phyloP scores from a whole-genome alignment of 2,329 filamentous ascomycete species.

The Fusarium sp. region DNA sequence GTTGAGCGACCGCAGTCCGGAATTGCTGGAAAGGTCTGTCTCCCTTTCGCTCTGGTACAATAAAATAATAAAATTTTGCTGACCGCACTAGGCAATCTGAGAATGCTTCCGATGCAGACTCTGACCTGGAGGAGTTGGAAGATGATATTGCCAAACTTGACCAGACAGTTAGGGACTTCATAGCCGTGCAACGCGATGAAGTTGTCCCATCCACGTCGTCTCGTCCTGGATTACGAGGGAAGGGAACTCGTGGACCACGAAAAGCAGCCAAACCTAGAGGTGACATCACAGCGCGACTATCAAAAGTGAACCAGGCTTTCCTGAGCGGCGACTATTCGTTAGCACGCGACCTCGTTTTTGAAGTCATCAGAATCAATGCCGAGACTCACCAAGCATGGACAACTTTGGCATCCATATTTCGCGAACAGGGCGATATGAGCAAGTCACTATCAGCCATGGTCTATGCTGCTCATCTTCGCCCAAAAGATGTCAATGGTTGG shows the following conservation, averaged over 20 bases:
- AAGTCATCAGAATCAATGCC: slow-evolving; percentile 75
- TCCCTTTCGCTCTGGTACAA: background rate
- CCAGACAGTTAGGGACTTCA: slow-evolving; percentile 55
- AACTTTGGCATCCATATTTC: slow-evolving; percentile 69
- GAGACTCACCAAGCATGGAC: slow-evolving; percentile 75
- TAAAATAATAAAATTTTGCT: slow-evolving; percentile 2
- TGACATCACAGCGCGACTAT: slow-evolving; percentile 76
- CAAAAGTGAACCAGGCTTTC: slow-evolving; percentile 75
- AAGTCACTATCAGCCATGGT: slow-evolving; percentile 70
- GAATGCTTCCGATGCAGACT: slow-evolving; percentile 56
- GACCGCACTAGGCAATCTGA: slow-evolving; percentile 21
- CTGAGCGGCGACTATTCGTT: slow-evolving; percentile 69
- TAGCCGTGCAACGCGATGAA: slow-evolving; percentile 52
- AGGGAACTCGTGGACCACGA: slow-evolving; percentile 59
- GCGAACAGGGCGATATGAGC: slow-evolving; percentile 67
- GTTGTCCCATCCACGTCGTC: slow-evolving; percentile 26
- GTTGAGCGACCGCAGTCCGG: background rate
- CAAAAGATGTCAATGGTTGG: slow-evolving; percentile 70
- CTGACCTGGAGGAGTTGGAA: slow-evolving; percentile 57
- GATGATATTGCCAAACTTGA: slow-evolving; percentile 58
- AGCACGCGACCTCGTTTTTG: slow-evolving; percentile 68
- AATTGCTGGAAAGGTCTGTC: slow-evolving; percentile 14
- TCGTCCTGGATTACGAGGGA: slow-evolving; percentile 42
- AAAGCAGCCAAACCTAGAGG: slow-evolving; percentile 75
- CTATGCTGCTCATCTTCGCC: slow-evolving; percentile 70